phyloP scores from a whole-genome alignment of 1,139 yeast species.

The Geotrichum candidum region DNA sequence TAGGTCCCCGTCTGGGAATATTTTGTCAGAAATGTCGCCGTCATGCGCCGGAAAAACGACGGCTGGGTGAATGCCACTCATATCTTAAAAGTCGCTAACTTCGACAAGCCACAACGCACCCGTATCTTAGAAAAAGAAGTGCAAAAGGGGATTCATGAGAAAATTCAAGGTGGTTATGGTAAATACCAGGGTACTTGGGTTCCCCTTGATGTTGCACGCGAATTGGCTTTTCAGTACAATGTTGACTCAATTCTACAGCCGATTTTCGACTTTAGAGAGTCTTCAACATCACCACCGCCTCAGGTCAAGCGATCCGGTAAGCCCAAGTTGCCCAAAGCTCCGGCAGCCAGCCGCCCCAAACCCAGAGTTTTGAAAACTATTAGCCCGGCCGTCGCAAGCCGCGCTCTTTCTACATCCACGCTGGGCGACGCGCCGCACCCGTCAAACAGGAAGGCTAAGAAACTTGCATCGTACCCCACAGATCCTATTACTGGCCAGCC shows the following conservation, averaged over 20 bases:
- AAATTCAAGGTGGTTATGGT: slow-evolving; percentile 96
- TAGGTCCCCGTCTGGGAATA: slow-evolving; percentile 83
- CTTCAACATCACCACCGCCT: slow-evolving; percentile 35
- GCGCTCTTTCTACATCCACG: slow-evolving; percentile 8
- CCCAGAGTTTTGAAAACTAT: slow-evolving; percentile 3
- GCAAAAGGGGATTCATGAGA: slow-evolving; percentile 79
- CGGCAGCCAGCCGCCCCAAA: slow-evolving; percentile 23
- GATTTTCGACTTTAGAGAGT: slow-evolving; percentile 46
- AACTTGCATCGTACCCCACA: slow-evolving; percentile 6
- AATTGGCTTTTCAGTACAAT: slow-evolving; percentile 60
- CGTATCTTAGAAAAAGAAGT: slow-evolving; percentile 89
- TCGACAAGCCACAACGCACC: slow-evolving; percentile 90
- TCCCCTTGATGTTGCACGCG: slow-evolving; percentile 56
- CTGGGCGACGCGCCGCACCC: slow-evolving; percentile 3
- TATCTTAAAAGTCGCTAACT: slow-evolving; percentile 86
- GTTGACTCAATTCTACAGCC: slow-evolving; percentile 63
- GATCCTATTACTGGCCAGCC: slow-evolving; percentile 8
- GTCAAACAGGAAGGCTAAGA: slow-evolving; percentile 7
- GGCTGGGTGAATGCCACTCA: slow-evolving; percentile 99
- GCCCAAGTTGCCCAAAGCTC: slow-evolving; percentile 1
- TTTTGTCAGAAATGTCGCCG: slow-evolving; percentile 72
- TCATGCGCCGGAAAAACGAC: slow-evolving; percentile 86
- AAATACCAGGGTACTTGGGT: slow-evolving; percentile 98
- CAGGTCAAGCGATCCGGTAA: slow-evolving; percentile 27
- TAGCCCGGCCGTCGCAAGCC: slow-evolving; percentile 16